A percentile compares a stretch with the other conserved stretches of the same genome.
Evolutionary conservation across 2,329 filamentous ascomycete species (phyloP).

Genomic region (Hymenotorrendiella dingleyae): DNA sequence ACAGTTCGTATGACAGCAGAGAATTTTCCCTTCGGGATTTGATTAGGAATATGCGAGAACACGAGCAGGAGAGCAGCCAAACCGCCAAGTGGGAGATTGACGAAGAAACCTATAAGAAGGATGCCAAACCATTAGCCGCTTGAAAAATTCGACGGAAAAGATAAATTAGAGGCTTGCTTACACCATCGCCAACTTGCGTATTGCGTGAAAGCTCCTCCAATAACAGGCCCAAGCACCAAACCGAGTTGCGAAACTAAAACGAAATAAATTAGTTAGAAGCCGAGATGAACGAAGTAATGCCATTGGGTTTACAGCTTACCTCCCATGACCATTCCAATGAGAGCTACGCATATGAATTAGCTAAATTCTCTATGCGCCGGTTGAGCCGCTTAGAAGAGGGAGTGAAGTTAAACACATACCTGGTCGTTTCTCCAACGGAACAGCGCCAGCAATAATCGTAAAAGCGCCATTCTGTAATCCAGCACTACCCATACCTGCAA

Average conservation of each 20-base stretch:
- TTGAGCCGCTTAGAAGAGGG: no score
- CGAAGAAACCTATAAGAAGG: constrained; percentile 27
- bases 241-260: constrained; percentile 7
- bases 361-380: background rate
- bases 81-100: constrained; percentile 36
- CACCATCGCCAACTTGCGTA: constrained; percentile 13
- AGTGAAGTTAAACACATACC: background rate
- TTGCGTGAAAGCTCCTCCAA: constrained; percentile 11
- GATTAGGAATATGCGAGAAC: constrained; percentile 31
- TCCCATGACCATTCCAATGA: background rate
- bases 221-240: constrained; percentile 6
- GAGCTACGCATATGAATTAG: background rate
- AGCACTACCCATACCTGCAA: constrained; percentile 46
- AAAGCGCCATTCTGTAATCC: constrained; percentile 45
- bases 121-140: no score
- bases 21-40: background rate
- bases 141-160: no score
- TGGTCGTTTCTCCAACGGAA: constrained; percentile 3
- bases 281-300: no score
- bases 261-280: background rate
- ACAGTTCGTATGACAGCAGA: background rate
- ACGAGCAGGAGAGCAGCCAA: constrained; percentile 29
- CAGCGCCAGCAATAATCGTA: constrained; percentile 41
- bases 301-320: background rate
- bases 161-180: constrained; percentile 19